phyloP scores from a whole-genome alignment of 108 stramenopile species.

The Nannochloropsis granulata region DNA sequence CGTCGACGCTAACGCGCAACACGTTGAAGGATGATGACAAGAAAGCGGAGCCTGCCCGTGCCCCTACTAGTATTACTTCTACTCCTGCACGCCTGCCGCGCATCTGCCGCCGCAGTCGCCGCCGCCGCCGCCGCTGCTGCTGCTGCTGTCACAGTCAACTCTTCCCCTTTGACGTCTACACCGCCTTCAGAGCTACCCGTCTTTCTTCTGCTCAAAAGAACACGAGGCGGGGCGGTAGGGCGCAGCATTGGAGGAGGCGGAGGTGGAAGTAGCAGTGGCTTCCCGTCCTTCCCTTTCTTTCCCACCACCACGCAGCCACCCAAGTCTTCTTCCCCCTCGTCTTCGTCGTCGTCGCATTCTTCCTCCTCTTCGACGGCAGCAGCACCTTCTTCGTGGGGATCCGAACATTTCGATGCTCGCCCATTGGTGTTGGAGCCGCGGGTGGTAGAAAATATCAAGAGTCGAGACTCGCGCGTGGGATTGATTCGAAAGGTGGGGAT shows the following conservation, averaged over 20 bases:
- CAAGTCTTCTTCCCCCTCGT: background rate
- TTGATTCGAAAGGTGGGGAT: background rate
- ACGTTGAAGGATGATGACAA: too few relatives aligned
- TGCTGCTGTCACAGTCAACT: too few relatives aligned
- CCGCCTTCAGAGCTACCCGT: background rate
- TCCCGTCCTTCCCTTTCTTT: background rate
- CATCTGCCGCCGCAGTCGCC: too few relatives aligned
- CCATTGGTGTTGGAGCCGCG: background rate
- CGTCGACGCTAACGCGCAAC: too few relatives aligned
- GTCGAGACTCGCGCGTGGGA: background rate
- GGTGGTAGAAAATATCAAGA: background rate
- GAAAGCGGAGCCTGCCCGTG: too few relatives aligned
- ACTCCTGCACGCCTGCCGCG: too few relatives aligned
- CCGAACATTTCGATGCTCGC: background rate
- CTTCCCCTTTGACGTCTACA: too few relatives aligned
- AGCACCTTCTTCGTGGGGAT: background rate
- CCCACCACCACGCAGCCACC: background rate
- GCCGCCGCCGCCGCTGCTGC: too few relatives aligned
- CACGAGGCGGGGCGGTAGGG: background rate
- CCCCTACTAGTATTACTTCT: too few relatives aligned
- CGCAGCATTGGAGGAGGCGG: background rate
- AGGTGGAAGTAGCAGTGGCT: background rate
- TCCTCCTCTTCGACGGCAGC: background rate
- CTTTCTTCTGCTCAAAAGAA: background rate
- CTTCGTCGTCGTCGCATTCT: background rate